Base-by-base conservation (phyloP, 306 rosid species). In the Sindora glabra region DNA sequence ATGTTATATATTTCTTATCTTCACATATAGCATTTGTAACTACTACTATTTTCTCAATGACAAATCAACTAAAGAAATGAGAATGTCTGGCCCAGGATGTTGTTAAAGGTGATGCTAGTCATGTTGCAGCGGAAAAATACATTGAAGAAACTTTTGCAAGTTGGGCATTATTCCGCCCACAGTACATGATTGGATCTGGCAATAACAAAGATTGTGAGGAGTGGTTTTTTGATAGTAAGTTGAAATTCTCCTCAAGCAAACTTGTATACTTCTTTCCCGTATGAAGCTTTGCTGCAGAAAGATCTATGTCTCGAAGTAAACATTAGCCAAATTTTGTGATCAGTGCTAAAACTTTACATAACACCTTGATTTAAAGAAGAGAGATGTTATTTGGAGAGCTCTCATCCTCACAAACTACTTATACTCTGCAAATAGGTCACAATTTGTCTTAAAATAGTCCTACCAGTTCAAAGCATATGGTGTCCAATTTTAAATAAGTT, bases 171-270 rank as follows among this genome's bases (percentile, higher is more conserved):
- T 92, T 92, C 68, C 79, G 95, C 21, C 96, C 98, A 15, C 98
- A 88, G 17, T 88, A 91, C 82, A 91, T 88, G 86, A 71, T 66
- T 48, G 98, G 98, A 2, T 88, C 96, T n/a, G 95, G 98, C 74
- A 92, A 92, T 88, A 88, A 88, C 80, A 92, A 92, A 73, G 98
- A 92, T 54, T 79, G 94, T 24, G 96, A 92, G 68, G 98, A 92
- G 71, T 92, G 96, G 98, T 92, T 88, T 79, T 92, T 88, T 27
- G 94, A 92, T 53, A 72, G 96, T 88, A 86, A 86, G 89, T 49
- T 24, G 47, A 21, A 24, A 0, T 14, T 56, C 54, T 49, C 8
- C 54, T 49, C 8, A 23, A 34, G 29, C 40, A 41, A 47, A 19
- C 40, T 62, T n/a, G 12, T 10, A 19, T n/a, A 21, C 14, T 17